Base-by-base conservation (phyloP, 2,329 filamentous ascomycete genomes). In the Phyllachora maydis region DNA sequence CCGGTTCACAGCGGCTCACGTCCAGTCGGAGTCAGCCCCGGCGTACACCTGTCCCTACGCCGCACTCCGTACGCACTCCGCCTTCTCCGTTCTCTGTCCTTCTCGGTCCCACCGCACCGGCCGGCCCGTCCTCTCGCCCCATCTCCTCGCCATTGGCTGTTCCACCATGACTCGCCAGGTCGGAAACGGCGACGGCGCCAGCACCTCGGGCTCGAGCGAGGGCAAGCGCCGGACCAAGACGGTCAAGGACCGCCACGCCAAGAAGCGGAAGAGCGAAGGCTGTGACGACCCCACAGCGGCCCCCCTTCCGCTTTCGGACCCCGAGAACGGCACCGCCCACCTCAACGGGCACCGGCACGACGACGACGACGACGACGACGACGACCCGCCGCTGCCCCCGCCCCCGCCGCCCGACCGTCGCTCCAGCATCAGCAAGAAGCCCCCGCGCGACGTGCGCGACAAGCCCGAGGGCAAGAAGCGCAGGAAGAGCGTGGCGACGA, bases 401-500 rank as follows among this genome's bases (percentile, higher is more conserved):
- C 6, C 10, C 19, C 6, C 24, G n/a, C 24, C 28, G 19, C 29
- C 32, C 12, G 49, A 56, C 40, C 52, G 62, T 22, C 51, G 56
- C 27, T 51, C 54, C 19, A 69, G 62, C 41, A 37, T 68, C 26
- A 62, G 58, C 48, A 67, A 67, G 33, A n/a, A n/a, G n/a, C 61
- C 65, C 4, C 63, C 64, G n/a, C 51, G 65, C 28, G 65, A 70
- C 36, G 61, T 62, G 10, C 50, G 60, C 28, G 65, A 70, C 36
- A 54, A 63, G 34, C 55, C 56, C 16, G 30, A 29, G 30, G n/a
- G 28, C 25, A 11, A 26, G 26, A 32, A 30, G 28, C 23, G 28
- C 26, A 19, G 25, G 14, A 40, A 37, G 31, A 7, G 20, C 14
- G 43, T 41, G 32, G 41, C 30, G 19, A 33, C 19, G 19, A 30